Evolutionary conservation across 768 basidiomycete species (phyloP).

Genomic region (Favolaschia claudopus): DNA sequence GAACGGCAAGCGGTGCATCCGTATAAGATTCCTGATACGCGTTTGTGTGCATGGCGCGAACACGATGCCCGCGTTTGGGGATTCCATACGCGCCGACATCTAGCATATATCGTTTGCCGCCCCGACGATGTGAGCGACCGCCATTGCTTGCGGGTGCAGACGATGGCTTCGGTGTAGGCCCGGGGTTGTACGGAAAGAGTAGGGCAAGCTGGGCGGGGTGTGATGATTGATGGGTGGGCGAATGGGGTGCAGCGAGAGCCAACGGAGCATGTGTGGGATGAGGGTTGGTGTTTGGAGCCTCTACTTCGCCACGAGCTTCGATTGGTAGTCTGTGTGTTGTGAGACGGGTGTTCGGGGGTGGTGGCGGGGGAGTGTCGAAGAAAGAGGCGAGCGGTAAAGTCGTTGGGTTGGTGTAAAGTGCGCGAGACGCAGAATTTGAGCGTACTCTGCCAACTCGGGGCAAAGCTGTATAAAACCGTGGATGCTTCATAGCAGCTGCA

Average conservation of each 20-base stretch:
- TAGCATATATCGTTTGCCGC: conserved; percentile 52
- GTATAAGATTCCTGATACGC: conserved; percentile 27
- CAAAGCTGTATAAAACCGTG: conserved; percentile 50
- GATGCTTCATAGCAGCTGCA: conserved; percentile 44
- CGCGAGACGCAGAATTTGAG: conserved; percentile 51
- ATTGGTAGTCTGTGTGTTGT: conserved; percentile 52
- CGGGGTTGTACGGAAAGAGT: conserved; percentile 45
- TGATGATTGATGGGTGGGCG: conserved; percentile 18
- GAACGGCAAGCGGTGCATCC: conserved; percentile 60
- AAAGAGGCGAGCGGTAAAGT: conserved; percentile 7
- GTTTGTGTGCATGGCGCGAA: conserved; percentile 27
- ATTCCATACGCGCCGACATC: conserved; percentile 89
- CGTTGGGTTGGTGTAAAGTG: conserved; percentile 45
- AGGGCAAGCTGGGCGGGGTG: conserved; percentile 32
- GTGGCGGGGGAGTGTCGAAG: conserved; percentile 26
- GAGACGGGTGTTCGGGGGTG: conserved; percentile 45
- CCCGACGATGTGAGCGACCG: conserved; percentile 37
- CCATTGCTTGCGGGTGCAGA: conserved; percentile 33
- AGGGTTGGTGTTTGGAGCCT: conserved; percentile 39
- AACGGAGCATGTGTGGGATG: conserved; percentile 48
- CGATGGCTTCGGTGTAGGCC: conserved; percentile 38
- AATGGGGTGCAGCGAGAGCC: conserved; percentile 52
- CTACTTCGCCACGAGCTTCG: conserved; percentile 55
- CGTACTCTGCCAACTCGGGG: conserved; percentile 50
- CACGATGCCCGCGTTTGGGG: conserved; percentile 59